Evolutionary conservation across 352 stramenopile genomes (phyloP).

Genomic region (Phytophthora constricta): DNA sequence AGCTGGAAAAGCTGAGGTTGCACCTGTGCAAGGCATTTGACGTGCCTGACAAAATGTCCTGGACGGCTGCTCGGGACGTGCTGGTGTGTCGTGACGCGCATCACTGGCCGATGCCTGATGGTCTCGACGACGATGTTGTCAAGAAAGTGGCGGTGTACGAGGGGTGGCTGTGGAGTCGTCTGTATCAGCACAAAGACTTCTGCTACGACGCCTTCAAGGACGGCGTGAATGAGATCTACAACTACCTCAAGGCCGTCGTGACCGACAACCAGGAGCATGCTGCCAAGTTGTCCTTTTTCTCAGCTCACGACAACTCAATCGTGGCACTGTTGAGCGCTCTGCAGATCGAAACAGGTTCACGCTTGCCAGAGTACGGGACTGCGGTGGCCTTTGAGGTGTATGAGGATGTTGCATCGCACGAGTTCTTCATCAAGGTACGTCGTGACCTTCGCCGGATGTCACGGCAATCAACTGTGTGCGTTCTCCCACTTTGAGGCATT

Average conservation of each 20-base stretch:
- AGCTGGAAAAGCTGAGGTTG: neutral
- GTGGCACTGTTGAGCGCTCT: slow-evolving; percentile 33
- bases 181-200: slow-evolving; percentile 29
- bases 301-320: slow-evolving; percentile 38
- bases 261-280: slow-evolving; percentile 4
- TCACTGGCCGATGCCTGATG: slow-evolving; percentile 19
- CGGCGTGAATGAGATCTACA: slow-evolving; percentile 50
- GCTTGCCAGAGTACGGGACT: slow-evolving; percentile 53
- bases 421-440: slow-evolving; percentile 51
- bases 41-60: neutral
- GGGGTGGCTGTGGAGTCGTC: slow-evolving; percentile 36
- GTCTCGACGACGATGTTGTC: slow-evolving; percentile 23
- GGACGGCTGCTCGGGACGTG: slow-evolving; percentile 31
- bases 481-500: slow-evolving; percentile 24
- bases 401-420: slow-evolving; percentile 26
- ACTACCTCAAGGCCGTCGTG: slow-evolving; percentile 31
- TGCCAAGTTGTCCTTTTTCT: slow-evolving; percentile 32
- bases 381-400: slow-evolving; percentile 62
- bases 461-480: slow-evolving; percentile 44
- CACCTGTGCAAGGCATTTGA: neutral
- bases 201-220: slow-evolving; percentile 28
- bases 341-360: slow-evolving; percentile 16
- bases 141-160: slow-evolving; percentile 20
- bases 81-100: slow-evolving; percentile 36
- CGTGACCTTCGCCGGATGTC: slow-evolving; percentile 39